Percentiles rank a stretch among this genome's conserved stretches.
Evolutionary conservation across 2,329 filamentous ascomycete genomes (phyloP).

Genomic region (Emmonsia crescens): DNA sequence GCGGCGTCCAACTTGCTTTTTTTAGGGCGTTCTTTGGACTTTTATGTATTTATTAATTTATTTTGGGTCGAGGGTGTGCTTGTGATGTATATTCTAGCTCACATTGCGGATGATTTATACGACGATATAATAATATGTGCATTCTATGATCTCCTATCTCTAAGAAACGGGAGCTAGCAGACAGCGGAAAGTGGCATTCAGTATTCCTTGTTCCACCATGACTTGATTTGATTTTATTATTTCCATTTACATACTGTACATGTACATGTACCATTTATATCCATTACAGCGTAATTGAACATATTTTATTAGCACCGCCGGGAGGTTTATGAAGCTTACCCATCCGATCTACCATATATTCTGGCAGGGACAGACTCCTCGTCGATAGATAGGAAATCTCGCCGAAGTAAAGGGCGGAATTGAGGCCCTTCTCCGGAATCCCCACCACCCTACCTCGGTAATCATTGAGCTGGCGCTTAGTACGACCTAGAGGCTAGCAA

Average conservation of each 20-base stretch:
- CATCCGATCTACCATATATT: no score
- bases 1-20: no score
- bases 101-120: not conserved
- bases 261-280: no score
- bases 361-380: no score
- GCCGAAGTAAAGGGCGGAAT: not conserved
- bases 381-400: no score
- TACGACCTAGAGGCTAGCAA: not conserved
- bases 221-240: no score
- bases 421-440: not conserved
- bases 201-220: no score
- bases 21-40: not conserved
- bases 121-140: no score
- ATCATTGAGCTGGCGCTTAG: not conserved
- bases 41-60: not conserved
- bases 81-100: not conserved
- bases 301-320: not conserved
- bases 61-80: not conserved
- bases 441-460: not conserved
- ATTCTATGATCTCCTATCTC: no score
- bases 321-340: no score
- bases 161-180: not conserved
- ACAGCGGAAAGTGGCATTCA: not conserved
- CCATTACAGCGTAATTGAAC: not conserved
- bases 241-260: not conserved